Percentiles rank a stretch among this genome's conserved stretches.
Evolutionary conservation across 2,329 filamentous ascomycete species (phyloP).

Genomic region (Elsinoe ampelina): DNA sequence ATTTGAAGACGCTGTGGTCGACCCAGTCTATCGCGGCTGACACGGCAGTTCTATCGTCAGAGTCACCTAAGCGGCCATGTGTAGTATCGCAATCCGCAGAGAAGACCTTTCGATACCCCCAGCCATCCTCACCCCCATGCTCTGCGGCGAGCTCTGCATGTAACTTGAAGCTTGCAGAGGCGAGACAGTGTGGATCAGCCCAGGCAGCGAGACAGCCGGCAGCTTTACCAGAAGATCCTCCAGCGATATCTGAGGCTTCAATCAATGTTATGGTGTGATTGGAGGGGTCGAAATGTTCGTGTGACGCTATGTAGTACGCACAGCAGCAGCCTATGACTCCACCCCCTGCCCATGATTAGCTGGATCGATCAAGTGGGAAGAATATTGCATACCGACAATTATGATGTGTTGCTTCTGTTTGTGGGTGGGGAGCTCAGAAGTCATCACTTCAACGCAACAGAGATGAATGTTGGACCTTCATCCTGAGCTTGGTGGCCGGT

Average conservation of each 20-base stretch:
- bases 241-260: slow-evolving; percentile 10
- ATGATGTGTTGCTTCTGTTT: neutral
- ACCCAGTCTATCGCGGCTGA: slow-evolving; percentile 12
- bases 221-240: slow-evolving; percentile 13
- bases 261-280: slow-evolving; percentile 7
- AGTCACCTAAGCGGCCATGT: neutral
- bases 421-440: neutral
- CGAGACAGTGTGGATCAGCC: slow-evolving; percentile 14
- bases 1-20: neutral
- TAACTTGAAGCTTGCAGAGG: slow-evolving; percentile 11
- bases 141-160: slow-evolving; percentile 9
- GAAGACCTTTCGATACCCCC: slow-evolving; percentile 10
- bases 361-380: neutral
- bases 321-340: slow-evolving; percentile 12
- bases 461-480: too few relatives aligned
- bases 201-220: slow-evolving; percentile 12
- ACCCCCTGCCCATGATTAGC: slow-evolving; percentile 2
- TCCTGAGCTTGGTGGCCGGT: too few relatives aligned
- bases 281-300: neutral
- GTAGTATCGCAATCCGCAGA: neutral
- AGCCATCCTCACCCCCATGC: slow-evolving; percentile 11
- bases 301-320: slow-evolving; percentile 8
- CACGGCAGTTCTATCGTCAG: neutral
- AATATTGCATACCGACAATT: neutral
- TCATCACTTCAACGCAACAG: neutral